Evolutionary conservation across 2,329 filamentous ascomycete species (phyloP), one percentile per base, ranked within the genome.

Genomic region (Cercospora sp.): DNA sequence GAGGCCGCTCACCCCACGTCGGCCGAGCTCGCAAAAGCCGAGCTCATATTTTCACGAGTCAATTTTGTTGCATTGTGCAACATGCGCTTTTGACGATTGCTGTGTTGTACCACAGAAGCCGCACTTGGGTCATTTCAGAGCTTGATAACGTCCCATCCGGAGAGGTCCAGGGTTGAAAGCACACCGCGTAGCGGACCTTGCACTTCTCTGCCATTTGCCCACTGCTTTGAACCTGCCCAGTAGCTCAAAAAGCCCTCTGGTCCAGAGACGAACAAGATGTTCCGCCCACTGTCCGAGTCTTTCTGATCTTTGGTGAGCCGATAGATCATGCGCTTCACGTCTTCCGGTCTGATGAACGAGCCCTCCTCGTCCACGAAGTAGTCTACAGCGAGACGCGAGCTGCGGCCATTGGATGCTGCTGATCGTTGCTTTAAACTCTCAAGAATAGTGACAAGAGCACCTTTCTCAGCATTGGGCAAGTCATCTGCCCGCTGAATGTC

Each of bases 191-290:
- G 80, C 0, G 87, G 84, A 0, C 94, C 94, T 75, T 97, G 93
- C 10, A 87, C 83, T 79, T 96, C 91, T 66, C 83, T 82, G 0
- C 93, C 92, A 30, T 86, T 85, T 10, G 84, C 82, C 91, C 92
- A 96, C 3, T 87, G 80, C 80, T 96, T 97, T 9, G 89, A 83
- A 1, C 95, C 94, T 2, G 93, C 92, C 80, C 91, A 92, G 71
- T 90, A 86, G 53, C 87, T 86, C 45, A 98, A 86, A 80, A 98
- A 98, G 0, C 95, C 94, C 64, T 96, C 92, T 0, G 95, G 94
- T 0, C 95, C 95, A 0, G 93, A 96, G 1, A 98, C 87, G 65
- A 97, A 83, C n/a, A 97, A 82, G 20, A 97, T 89, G 70, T 85
- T 87, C 0, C 86, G 84, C 1, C 70, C 70, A 3, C 61, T n/a